These are phyloP conservation scores for Telopea speciosissima DNA, from an alignment of 177 flowering plant genomes.

Conservation along the genomic window DNA sequence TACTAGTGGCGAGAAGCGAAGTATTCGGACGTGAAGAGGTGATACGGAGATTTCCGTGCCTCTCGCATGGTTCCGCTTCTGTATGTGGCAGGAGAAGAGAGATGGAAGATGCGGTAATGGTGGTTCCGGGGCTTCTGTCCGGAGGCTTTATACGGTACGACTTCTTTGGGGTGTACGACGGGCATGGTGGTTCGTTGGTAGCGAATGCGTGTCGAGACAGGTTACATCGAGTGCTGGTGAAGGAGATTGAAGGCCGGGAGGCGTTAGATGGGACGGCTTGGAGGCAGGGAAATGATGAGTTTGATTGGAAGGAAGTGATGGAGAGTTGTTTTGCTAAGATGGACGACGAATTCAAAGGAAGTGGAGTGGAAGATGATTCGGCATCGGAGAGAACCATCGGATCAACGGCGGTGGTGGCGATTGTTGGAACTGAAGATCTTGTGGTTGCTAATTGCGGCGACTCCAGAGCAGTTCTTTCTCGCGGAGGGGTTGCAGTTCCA, in stretches of 20 bases:
- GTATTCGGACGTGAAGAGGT: not conserved
- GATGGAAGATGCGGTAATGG: conserved; percentile 74
- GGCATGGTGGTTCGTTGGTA: conserved; percentile 72
- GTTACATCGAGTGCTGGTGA: conserved; percentile 36
- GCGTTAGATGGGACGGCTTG: not conserved
- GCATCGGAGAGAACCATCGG: conserved; percentile 31
- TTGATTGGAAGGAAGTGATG: conserved; percentile 53
- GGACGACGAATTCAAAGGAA: conserved; percentile 49
- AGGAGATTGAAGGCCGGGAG: conserved; percentile 24
- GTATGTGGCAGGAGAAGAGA: conserved; percentile 64
- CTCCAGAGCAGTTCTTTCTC: conserved; percentile 52
- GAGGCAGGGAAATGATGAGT: conserved; percentile 8
- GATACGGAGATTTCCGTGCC: not conserved
- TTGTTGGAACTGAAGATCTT: conserved; percentile 39
- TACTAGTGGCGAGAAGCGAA: not conserved
- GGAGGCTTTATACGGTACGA: conserved; percentile 23
- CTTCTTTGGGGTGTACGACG: conserved; percentile 73
- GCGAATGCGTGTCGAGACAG: conserved; percentile 50
- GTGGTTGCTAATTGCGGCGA: conserved; percentile 71
- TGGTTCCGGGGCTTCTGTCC: conserved; percentile 30
- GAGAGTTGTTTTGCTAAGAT: conserved; percentile 42
- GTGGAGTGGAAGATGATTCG: conserved; percentile 4
- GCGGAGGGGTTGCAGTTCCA: conserved; percentile 40
- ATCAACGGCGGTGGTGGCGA: conserved; percentile 56
- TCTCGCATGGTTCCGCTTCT: conserved; percentile 44